Evolutionary conservation across 345 rosid genomes (phyloP).

Genomic region (Isatis tinctoria): DNA sequence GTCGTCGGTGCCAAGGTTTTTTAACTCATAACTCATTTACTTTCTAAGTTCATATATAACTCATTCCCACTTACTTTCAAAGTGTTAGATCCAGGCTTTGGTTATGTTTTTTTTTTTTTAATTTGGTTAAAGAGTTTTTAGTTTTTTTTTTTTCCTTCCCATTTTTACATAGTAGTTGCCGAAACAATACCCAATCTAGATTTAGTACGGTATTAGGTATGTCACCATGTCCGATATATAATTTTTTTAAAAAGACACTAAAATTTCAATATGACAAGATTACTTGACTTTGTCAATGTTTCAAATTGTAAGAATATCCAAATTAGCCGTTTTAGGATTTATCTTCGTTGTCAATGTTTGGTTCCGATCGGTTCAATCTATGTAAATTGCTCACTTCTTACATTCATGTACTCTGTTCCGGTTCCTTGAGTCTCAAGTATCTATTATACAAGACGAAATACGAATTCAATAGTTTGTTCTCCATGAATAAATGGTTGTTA

Average conservation of each 20-base stretch:
- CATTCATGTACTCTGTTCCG: background rate
- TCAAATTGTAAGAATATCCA: too few relatives aligned
- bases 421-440: background rate
- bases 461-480: background rate
- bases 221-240: too few relatives aligned
- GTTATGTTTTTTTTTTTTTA: too few relatives aligned
- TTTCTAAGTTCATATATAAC: background rate
- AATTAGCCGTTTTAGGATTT: background rate
- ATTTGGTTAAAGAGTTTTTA: too few relatives aligned
- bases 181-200: too few relatives aligned
- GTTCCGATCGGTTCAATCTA: background rate
- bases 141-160: too few relatives aligned
- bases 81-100: background rate
- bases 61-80: background rate
- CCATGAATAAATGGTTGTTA: background rate
- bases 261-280: too few relatives aligned
- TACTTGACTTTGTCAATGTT: too few relatives aligned
- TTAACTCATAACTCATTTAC: background rate
- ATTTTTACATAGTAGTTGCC: too few relatives aligned
- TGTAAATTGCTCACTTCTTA: too few relatives aligned
- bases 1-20: conserved; percentile 57
- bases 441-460: background rate
- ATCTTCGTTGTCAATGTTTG: background rate
- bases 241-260: too few relatives aligned
- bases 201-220: too few relatives aligned